These are phyloP conservation scores for Hymenoscyphus fructigenus DNA, from an alignment of 2,329 filamentous ascomycete species.

Conservation along the genomic window DNA sequence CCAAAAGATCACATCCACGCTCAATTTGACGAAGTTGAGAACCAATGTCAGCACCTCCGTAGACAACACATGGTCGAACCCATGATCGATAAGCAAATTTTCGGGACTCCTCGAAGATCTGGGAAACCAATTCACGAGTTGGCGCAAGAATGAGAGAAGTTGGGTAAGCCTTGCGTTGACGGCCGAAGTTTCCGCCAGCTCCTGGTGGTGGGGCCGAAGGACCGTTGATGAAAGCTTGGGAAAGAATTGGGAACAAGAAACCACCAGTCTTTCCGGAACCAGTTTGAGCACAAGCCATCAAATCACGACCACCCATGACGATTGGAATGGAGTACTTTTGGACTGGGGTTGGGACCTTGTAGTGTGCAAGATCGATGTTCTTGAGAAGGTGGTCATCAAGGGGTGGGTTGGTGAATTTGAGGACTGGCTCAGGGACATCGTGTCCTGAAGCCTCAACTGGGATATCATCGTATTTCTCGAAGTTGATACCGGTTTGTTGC, in stretches of 20 bases:
- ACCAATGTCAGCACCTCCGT: conserved; percentile 98
- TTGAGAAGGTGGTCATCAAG: conserved; percentile 88
- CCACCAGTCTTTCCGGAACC: conserved; percentile 99
- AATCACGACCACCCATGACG: conserved; percentile 93
- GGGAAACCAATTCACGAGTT: conserved; percentile 96
- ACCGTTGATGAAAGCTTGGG: conserved; percentile 91
- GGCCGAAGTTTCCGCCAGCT: conserved; percentile 73
- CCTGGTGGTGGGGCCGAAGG: conserved; percentile 68
- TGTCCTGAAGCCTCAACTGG: conserved; percentile 95
- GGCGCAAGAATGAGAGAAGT: conserved; percentile 94
- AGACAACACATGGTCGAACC: conserved; percentile 97
- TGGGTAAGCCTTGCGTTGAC: conserved; percentile 96
- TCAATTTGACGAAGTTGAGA: conserved; percentile 98
- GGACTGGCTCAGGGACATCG: conserved; percentile 88
- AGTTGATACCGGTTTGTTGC: conserved; percentile 99
- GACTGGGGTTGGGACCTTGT: conserved; percentile 94
- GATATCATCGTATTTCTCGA: conserved; percentile 99
- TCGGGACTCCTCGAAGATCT: conserved; percentile 96
- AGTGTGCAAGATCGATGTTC: conserved; percentile 93
- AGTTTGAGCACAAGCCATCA: conserved; percentile 99
- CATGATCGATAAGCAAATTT: conserved; percentile 99
- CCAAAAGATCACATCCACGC: conserved; percentile 92
- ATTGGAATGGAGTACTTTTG: conserved; percentile 99
- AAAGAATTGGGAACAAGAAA: conserved; percentile 98
- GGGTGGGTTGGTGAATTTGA: conserved; percentile 88